phyloP scores from a whole-genome alignment of 148 eudicot genomes.

The Hydrangea macrophylla region DNA sequence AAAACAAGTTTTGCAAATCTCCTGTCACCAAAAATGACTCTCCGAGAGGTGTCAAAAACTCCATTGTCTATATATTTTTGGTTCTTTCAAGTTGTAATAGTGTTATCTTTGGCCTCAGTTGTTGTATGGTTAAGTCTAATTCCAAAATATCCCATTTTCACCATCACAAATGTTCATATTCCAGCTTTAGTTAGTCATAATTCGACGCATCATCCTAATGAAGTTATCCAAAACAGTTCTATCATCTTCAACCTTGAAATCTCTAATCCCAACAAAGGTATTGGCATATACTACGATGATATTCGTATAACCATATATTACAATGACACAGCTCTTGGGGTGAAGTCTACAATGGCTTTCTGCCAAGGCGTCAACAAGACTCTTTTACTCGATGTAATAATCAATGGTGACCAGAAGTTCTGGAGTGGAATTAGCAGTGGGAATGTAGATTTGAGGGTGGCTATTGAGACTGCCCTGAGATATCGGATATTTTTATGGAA shows the following conservation, averaged over 20 bases:
- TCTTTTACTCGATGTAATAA: not conserved
- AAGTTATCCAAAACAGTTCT: not conserved
- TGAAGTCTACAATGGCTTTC: conserved; percentile 11
- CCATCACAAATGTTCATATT: conserved; percentile 1
- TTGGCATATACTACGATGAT: conserved; percentile 16
- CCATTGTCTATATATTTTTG: conserved; percentile 15
- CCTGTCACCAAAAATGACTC: conserved; percentile 8
- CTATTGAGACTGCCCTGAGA: conserved; percentile 16
- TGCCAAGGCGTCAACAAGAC: conserved; percentile 23
- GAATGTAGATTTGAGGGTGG: conserved; percentile 1
- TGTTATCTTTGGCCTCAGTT: conserved; percentile 11
- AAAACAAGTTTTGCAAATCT: not conserved
- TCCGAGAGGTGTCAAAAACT: conserved; percentile 2
- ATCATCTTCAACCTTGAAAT: conserved; percentile 12
- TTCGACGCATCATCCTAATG: not conserved
- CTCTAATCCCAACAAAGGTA: conserved; percentile 33
- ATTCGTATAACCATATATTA: conserved; percentile 1
- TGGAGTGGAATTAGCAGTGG: not conserved
- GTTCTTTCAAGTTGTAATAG: conserved; percentile 22
- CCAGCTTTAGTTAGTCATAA: not conserved
- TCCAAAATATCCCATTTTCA: conserved; percentile 23
- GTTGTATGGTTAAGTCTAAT: conserved; percentile 21
- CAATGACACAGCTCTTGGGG: conserved; percentile 1
- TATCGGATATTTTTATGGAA: conserved; percentile 25
- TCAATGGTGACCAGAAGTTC: not conserved